Evolutionary conservation across 2,329 filamentous ascomycete genomes (phyloP).

Genomic region (Colletotrichum somersetense): DNA sequence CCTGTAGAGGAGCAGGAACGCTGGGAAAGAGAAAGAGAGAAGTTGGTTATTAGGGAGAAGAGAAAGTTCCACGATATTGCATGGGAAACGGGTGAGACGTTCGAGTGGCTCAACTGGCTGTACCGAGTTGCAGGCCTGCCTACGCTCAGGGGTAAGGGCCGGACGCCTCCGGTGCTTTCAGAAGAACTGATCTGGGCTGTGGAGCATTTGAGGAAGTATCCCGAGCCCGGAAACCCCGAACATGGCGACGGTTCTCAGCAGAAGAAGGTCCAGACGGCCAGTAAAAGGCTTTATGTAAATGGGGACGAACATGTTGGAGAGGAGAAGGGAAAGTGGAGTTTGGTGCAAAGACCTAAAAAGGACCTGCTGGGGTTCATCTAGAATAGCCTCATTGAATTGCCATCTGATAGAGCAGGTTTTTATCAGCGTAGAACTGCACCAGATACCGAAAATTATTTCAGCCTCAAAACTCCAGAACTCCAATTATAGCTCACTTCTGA

Average conservation of each 20-base stretch:
- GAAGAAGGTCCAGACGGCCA: background rate
- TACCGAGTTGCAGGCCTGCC: constrained; percentile 64
- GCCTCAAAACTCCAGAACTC: no score
- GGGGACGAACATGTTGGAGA: background rate
- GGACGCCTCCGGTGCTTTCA: constrained; percentile 59
- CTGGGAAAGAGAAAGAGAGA: constrained; percentile 61
- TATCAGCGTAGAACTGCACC: background rate
- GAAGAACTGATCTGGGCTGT: constrained; percentile 61
- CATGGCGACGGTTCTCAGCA: background rate
- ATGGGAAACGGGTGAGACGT: constrained; percentile 65
- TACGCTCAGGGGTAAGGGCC: constrained; percentile 60
- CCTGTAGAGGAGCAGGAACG: constrained; percentile 52
- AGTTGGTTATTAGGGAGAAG: constrained; percentile 47
- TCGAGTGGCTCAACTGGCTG: constrained; percentile 59
- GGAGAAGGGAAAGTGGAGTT: background rate
- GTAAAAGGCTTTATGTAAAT: background rate
- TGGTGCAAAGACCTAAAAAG: constrained; percentile 26
- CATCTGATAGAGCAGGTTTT: background rate
- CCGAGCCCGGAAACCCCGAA: constrained; percentile 49
- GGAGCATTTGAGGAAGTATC: constrained; percentile 63
- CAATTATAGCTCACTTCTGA: background rate
- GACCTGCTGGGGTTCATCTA: constrained; percentile 33
- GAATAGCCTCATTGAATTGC: background rate
- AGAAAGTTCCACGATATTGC: constrained; percentile 65
- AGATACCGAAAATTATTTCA: background rate